Base-by-base conservation (phyloP, 129 eudicot species). In the Saposhnikovia divaricata region DNA sequence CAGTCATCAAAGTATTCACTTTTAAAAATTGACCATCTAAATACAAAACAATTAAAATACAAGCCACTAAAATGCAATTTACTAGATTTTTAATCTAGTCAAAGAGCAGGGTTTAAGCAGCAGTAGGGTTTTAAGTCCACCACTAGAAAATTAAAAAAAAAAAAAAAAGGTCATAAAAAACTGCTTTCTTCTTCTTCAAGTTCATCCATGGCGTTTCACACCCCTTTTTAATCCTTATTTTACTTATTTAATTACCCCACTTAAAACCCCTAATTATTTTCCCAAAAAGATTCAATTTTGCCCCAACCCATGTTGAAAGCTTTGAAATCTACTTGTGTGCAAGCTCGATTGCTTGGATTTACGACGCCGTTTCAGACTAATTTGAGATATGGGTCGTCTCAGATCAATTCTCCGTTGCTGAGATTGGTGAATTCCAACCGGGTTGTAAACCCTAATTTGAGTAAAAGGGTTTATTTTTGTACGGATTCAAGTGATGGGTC, bases 401-500 rank as follows among this genome's bases (percentile, higher is more conserved):
- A 42, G 48, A 85, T 5, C 9, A 68, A 4, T 31, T 81, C 96
- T 2, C 93, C 96, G 19, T 81, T 89, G 81, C 81, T 76, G 21
- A 82, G 93, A 69, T 70, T 85, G 12, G 38, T 85, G 81, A 72
- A 74, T 19, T 80, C 84, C 23, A 50, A 80, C 38, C 74, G 79
- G 66, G 28, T 57, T 27, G 74, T 37, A 75, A 87, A 86, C 85
- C 91, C 92, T 78, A 86, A 75, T 51, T 75, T 81, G 48, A 80
- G 61, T 37, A 80, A 82, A 25, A 77, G 92, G 50, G 77, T 50
- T 6, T 86, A 88, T 61, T 92, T 95, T 79, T 92, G 96, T 83
- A 87, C 98, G 83, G 97, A 92, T 81, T 85, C 96, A 23, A 70
- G 85, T 42, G 93, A 89, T 81, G 90, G 87, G 63, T 79, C 76